Conservation (phyloP, 129 eudicot species). For the Apium graveolens region DNA sequence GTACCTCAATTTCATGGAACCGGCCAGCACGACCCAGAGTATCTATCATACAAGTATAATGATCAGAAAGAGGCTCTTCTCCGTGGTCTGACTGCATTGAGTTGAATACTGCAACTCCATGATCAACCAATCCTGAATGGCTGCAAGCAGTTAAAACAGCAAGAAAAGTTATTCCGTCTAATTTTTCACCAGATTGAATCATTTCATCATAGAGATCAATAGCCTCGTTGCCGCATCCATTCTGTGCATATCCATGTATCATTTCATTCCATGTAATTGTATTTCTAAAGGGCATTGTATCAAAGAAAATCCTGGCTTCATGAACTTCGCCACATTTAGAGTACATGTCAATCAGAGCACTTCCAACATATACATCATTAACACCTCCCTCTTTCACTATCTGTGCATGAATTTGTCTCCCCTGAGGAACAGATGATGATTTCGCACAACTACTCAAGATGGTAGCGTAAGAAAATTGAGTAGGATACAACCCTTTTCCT, state of each 20-base stretch:
- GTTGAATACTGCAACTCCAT: slow-evolving; percentile 51
- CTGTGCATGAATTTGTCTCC: slow-evolving; percentile 62
- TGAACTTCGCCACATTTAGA: slow-evolving; percentile 67
- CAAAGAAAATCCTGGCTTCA: slow-evolving; percentile 46
- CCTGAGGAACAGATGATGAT: slow-evolving; percentile 50
- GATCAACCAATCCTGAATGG: slow-evolving; percentile 75
- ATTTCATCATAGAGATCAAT: slow-evolving; percentile 39
- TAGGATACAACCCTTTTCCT: slow-evolving; percentile 46
- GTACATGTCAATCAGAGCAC: slow-evolving; percentile 71
- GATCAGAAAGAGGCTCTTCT: slow-evolving; percentile 50
- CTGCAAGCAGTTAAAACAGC: slow-evolving; percentile 77
- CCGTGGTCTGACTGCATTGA: slow-evolving; percentile 54
- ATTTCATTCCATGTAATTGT: slow-evolving; percentile 77
- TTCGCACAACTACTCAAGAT: slow-evolving; percentile 56
- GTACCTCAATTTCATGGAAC: slow-evolving; percentile 57
- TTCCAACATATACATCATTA: slow-evolving; percentile 59
- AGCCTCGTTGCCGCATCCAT: slow-evolving; percentile 65
- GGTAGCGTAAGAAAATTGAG: slow-evolving; percentile 58
- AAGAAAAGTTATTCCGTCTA: slow-evolving; percentile 63
- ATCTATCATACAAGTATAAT: slow-evolving; percentile 79
- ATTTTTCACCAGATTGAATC: slow-evolving; percentile 41
- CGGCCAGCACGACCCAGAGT: slow-evolving; percentile 78
- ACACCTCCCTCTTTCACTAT: slow-evolving; percentile 39
- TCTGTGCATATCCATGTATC: slow-evolving; percentile 90
- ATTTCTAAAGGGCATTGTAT: slow-evolving; percentile 45